A percentile compares a stretch with the other conserved stretches of the same genome.
These are phyloP conservation scores for Shiraia sp. DNA, from an alignment of 2,329 filamentous ascomycete genomes.

Conservation along the genomic window DNA sequence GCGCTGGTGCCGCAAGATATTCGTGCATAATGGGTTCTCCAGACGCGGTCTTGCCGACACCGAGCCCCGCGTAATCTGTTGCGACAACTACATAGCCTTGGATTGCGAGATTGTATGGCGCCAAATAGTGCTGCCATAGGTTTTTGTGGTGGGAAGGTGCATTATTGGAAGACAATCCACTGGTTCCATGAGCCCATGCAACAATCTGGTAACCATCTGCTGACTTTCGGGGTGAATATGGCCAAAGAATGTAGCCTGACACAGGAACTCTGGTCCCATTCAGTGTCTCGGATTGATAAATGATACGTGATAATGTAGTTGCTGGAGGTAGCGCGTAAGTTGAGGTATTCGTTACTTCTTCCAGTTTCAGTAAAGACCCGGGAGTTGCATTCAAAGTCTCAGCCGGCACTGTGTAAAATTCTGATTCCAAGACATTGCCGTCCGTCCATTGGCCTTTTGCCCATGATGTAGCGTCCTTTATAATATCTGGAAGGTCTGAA, in stretches of 20 bases:
- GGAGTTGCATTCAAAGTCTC: neutral
- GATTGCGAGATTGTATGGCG: conserved; percentile 28
- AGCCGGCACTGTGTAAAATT: neutral
- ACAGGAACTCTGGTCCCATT: neutral
- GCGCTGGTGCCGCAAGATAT: conserved; percentile 44
- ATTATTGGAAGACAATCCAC: conserved; percentile 47
- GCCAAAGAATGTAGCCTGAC: neutral
- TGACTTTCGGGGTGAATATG: neutral
- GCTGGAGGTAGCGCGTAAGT: neutral
- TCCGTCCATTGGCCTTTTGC: too few relatives aligned
- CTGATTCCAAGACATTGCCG: too few relatives aligned
- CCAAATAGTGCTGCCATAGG: conserved; percentile 29
- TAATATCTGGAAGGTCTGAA: too few relatives aligned
- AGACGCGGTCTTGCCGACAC: conserved; percentile 13
- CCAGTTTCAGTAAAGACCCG: neutral
- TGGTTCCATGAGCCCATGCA: conserved; percentile 66
- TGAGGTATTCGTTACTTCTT: neutral
- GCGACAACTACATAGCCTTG: conserved; percentile 17
- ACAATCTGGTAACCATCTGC: conserved; percentile 51
- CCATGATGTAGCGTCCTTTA: too few relatives aligned
- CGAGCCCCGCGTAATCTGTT: conserved; percentile 23
- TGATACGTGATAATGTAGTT: neutral
- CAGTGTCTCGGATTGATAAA: neutral
- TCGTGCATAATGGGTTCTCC: conserved; percentile 44
- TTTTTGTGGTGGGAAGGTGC: conserved; percentile 27